Evolutionary conservation across 305 asterid species (phyloP).

Genomic region (Rubia occidens): DNA sequence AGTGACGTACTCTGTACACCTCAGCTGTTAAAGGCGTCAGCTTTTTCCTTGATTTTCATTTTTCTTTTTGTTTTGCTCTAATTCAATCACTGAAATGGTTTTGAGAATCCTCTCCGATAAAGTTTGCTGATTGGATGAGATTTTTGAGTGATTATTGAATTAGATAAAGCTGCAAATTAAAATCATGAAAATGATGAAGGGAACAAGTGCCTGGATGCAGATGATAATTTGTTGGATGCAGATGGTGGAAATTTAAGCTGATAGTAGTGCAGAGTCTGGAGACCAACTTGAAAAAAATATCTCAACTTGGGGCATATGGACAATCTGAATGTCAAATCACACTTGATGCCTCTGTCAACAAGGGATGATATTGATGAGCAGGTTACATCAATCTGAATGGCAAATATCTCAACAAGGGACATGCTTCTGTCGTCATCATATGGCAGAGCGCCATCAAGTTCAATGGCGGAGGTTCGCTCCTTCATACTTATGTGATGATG

Average conservation of each 20-base stretch:
- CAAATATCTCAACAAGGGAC: no score
- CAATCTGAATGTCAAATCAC: background rate
- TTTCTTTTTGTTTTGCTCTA: background rate
- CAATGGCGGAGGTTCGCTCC: conserved; percentile 64
- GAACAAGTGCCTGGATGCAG: background rate
- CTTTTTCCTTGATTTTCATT: background rate
- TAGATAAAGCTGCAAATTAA: background rate
- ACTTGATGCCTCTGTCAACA: no score
- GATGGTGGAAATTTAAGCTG: background rate
- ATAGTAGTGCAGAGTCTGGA: no score
- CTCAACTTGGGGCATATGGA: background rate
- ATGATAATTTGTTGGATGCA: background rate
- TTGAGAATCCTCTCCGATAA: background rate
- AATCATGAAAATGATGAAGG: background rate
- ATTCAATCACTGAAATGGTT: background rate
- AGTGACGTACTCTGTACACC: no score
- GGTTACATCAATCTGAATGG: no score
- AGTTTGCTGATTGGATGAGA: background rate
- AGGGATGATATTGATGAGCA: no score
- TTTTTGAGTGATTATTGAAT: background rate
- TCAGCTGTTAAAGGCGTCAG: conserved; percentile 46
- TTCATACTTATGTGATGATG: background rate
- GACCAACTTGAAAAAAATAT: no score
- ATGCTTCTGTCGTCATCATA: conserved; percentile 53
- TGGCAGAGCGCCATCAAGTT: conserved; percentile 78